Conservation (phyloP, 2,329 filamentous ascomycete species). For the Whalleya microplaca region DNA sequence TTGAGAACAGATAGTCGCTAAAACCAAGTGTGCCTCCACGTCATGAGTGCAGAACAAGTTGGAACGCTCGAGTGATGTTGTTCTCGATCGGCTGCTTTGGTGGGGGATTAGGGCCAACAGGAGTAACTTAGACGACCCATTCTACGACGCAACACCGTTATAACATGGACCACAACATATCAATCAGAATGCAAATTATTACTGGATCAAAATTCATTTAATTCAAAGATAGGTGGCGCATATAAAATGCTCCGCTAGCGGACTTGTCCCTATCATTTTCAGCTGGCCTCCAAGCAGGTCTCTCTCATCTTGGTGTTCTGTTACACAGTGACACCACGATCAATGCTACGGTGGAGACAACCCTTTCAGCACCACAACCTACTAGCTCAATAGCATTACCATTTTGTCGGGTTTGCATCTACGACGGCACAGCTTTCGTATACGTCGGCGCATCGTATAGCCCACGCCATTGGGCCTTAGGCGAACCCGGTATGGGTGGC, state of each 20-base stretch:
- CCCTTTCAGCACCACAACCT: constrained; percentile 7
- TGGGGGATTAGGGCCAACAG: neutral
- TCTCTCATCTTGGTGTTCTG: neutral
- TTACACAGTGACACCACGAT: neutral
- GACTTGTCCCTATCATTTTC: neutral
- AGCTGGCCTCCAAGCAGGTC: neutral
- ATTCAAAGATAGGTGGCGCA: neutral
- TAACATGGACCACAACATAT: too few relatives aligned
- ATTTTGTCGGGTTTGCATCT: constrained; percentile 16
- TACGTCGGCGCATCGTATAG: constrained; percentile 7
- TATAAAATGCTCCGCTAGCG: neutral
- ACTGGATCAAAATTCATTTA: neutral
- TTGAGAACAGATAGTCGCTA: constrained; percentile 6
- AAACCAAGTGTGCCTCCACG: constrained; percentile 4
- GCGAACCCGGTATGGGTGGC: constrained; percentile 11
- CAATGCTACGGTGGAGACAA: constrained; percentile 10
- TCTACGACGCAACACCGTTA: neutral
- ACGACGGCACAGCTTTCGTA: constrained; percentile 11
- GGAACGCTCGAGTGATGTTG: constrained; percentile 6
- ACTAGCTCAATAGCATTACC: neutral
- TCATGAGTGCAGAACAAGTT: constrained; percentile 7
- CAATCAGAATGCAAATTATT: too few relatives aligned
- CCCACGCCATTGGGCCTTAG: constrained; percentile 21
- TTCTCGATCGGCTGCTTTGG: constrained; percentile 16
- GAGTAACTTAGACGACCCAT: constrained; percentile 14